phyloP scores from a whole-genome alignment of 1,284 basidiomycete species.

The Chondrostereum purpureum region DNA sequence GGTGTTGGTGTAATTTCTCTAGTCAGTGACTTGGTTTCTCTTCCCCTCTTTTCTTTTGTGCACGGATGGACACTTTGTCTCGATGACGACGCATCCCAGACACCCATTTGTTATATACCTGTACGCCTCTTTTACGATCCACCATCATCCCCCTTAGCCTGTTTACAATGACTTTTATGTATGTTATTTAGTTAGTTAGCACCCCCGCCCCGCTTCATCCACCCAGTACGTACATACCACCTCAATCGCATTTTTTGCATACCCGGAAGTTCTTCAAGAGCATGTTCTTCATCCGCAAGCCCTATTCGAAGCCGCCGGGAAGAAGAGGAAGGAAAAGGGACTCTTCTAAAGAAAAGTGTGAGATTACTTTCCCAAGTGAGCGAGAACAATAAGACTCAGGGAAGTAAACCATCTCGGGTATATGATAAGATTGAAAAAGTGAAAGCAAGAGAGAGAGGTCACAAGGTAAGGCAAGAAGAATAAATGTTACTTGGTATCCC shows the following conservation, averaged over 20 bases:
- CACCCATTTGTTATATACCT: too few species aligned
- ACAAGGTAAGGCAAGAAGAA: not conserved
- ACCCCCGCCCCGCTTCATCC: not conserved
- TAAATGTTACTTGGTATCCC: not conserved
- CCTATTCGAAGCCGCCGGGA: not conserved
- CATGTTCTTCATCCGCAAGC: not conserved
- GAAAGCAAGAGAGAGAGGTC: not conserved
- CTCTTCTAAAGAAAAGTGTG: not conserved
- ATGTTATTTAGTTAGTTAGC: not conserved
- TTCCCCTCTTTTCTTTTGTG: not conserved
- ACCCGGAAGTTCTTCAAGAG: not conserved
- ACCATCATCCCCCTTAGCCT: too few species aligned
- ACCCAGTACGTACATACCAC: not conserved
- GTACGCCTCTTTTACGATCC: not conserved
- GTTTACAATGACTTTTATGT: not conserved
- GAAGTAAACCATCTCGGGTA: not conserved
- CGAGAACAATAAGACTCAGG: not conserved
- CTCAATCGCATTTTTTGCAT: not conserved
- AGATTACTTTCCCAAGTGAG: too few species aligned
- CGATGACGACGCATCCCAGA: not conserved
- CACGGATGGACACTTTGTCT: not conserved
- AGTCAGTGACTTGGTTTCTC: not conserved
- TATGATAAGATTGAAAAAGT: too few species aligned
- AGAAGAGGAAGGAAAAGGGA: not conserved
- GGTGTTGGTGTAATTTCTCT: not conserved